phyloP scores from a whole-genome alignment of 2,329 filamentous ascomycete genomes.

The Coniochaeta sp. region DNA sequence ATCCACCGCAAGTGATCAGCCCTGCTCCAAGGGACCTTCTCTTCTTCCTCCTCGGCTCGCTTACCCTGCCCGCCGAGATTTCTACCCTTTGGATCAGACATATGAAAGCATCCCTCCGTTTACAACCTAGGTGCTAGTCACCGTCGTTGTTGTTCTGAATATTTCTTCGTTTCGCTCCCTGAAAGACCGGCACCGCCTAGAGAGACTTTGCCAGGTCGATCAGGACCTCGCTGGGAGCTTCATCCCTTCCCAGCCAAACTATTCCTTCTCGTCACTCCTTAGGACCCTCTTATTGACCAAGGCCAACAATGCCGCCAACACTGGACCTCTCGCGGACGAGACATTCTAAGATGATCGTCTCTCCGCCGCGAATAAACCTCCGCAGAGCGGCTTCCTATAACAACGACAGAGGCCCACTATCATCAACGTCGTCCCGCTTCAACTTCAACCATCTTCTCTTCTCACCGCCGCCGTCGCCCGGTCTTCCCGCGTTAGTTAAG shows the following conservation, averaged over 20 bases:
- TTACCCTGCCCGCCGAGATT: background rate
- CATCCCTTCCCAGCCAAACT: background rate
- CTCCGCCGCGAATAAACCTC: conserved; percentile 50
- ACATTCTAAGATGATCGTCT: conserved; percentile 43
- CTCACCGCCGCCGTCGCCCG: conserved; percentile 61
- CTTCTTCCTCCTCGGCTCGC: background rate
- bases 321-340: conserved; percentile 36
- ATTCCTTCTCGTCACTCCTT: conserved; percentile 4
- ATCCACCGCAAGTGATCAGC: background rate
- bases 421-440: conserved; percentile 55
- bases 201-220: background rate
- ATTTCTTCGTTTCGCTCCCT: background rate
- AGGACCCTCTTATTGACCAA: conserved; percentile 4
- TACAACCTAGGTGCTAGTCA: background rate
- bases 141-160: background rate
- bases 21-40: background rate
- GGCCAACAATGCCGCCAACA: conserved; percentile 33
- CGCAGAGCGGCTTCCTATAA: conserved; percentile 51
- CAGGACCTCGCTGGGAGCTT: background rate
- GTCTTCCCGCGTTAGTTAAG: conserved; percentile 57
- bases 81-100: background rate
- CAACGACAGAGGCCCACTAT: conserved; percentile 44
- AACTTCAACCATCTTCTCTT: conserved; percentile 61
- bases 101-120: background rate
- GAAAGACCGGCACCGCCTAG: background rate